These are phyloP conservation scores for Coemansia sp. DNA, from an alignment of 192 early-diverging fungal species.

Conservation along the genomic window DNA sequence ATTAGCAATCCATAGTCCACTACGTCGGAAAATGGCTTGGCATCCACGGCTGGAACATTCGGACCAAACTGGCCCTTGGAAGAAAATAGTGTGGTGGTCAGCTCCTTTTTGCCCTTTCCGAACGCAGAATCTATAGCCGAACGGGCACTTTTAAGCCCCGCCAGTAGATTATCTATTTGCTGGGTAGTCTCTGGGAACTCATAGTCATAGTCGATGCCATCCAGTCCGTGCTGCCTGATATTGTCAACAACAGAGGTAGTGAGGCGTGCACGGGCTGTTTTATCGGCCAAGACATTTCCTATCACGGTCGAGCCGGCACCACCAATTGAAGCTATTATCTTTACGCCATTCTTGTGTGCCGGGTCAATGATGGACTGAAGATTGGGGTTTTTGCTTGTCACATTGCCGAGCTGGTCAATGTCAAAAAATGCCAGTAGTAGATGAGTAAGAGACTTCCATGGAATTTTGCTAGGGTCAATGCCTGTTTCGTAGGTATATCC, in stretches of 20 bases:
- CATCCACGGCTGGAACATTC: slow-evolving; percentile 49
- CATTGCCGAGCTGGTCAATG: slow-evolving; percentile 14
- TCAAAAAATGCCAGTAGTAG: slow-evolving; percentile 58
- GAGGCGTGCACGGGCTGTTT: slow-evolving; percentile 26
- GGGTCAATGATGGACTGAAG: slow-evolving; percentile 12
- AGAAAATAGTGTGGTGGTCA: slow-evolving; percentile 61
- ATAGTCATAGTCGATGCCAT: slow-evolving; percentile 66
- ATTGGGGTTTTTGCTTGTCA: slow-evolving; percentile 12
- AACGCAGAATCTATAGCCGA: slow-evolving; percentile 51
- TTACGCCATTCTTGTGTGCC: slow-evolving; percentile 42
- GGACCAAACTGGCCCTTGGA: slow-evolving; percentile 53
- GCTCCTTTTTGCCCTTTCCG: slow-evolving; percentile 46
- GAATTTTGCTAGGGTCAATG: slow-evolving; percentile 25
- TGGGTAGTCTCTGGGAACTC: slow-evolving; percentile 55
- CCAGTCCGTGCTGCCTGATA: slow-evolving; percentile 47
- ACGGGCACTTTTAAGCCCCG: slow-evolving; percentile 55
- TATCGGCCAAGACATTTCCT: slow-evolving; percentile 48
- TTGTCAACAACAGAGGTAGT: slow-evolving; percentile 33
- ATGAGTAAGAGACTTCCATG: slow-evolving; percentile 57
- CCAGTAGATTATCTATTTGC: slow-evolving; percentile 58
- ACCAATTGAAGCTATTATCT: slow-evolving; percentile 65
- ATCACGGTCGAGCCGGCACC: slow-evolving; percentile 60
- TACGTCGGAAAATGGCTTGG: slow-evolving; percentile 57
- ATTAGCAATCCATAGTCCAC: slow-evolving; percentile 69
- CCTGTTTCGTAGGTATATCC: slow-evolving; percentile 37